phyloP scores from a whole-genome alignment of 352 stramenopile genomes.

The Pythium rhizo-oryzae region DNA sequence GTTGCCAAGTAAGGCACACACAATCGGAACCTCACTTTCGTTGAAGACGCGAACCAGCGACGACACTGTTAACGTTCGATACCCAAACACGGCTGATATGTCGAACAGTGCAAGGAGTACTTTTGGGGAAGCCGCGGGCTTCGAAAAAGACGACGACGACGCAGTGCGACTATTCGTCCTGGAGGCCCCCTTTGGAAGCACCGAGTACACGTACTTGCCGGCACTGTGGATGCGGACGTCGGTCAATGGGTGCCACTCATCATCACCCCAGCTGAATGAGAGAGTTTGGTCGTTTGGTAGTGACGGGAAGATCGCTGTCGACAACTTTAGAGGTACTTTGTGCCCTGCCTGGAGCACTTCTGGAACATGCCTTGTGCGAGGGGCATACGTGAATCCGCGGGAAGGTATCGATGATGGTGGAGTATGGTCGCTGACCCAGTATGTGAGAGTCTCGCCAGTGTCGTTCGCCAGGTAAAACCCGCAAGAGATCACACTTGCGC shows the following conservation, averaged over 20 bases:
- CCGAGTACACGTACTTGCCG: constrained; percentile 78
- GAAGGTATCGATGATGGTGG: constrained; percentile 30
- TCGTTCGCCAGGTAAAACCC: constrained; percentile 85
- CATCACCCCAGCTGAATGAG: constrained; percentile 73
- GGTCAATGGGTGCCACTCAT: constrained; percentile 72
- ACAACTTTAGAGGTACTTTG: constrained; percentile 74
- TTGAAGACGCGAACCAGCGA: constrained; percentile 82
- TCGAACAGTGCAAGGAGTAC: constrained; percentile 73
- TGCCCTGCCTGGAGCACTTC: constrained; percentile 51
- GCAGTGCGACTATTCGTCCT: constrained; percentile 23
- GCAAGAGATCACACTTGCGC: constrained; percentile 73
- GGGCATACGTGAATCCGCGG: constrained; percentile 59
- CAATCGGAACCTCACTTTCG: constrained; percentile 56
- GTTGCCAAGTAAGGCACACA: constrained; percentile 58
- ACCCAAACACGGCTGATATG: constrained; percentile 67
- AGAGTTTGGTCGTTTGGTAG: constrained; percentile 74
- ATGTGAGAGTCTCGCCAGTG: constrained; percentile 54
- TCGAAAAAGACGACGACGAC: constrained; percentile 1
- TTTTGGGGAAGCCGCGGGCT: constrained; percentile 4
- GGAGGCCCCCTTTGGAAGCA: constrained; percentile 41
- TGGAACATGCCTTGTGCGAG: constrained; percentile 43
- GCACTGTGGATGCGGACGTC: constrained; percentile 78
- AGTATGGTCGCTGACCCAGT: constrained; percentile 62
- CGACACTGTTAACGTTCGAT: constrained; percentile 79
- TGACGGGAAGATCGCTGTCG: constrained; percentile 65